Evolutionary conservation across 441 rosid genomes (phyloP).

Genomic region (Gossypium gossypioides): DNA sequence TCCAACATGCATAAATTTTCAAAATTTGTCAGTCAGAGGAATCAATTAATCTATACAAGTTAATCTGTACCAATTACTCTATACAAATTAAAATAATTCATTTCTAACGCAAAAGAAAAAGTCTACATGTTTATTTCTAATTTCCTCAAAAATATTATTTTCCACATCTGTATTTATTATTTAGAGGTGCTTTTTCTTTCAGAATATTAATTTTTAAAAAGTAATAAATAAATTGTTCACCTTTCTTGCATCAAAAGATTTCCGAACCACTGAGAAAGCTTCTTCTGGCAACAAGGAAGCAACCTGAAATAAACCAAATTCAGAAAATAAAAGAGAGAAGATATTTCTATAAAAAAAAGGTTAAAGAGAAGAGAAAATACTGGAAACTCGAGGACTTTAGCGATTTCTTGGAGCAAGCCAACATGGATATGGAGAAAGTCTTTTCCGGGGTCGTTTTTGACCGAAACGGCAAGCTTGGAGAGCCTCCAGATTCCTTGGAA

Average conservation of each 20-base stretch:
- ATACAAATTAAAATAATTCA: not conserved
- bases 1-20: not conserved
- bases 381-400: constrained; percentile 73
- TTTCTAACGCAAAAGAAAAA: not conserved
- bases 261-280: constrained; percentile 72
- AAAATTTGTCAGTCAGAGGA: not conserved
- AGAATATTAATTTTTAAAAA: not conserved
- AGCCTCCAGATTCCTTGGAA: constrained; percentile 79
- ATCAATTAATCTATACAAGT: not conserved
- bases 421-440: constrained; percentile 55
- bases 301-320: constrained; percentile 35
- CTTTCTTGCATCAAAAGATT: constrained; percentile 93
- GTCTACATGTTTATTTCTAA: not conserved
- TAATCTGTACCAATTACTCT: not conserved
- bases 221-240: constrained; percentile 10
- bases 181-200: not conserved
- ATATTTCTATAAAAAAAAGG: not conserved
- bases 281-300: constrained; percentile 75
- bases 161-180: not conserved
- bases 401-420: constrained; percentile 65
- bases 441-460: constrained; percentile 72
- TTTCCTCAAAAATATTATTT: constrained; percentile 11
- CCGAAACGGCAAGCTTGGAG: constrained; percentile 63
- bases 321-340: not conserved
- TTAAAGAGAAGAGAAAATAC: constrained; percentile 22